Evolutionary conservation across 371 early-diverging fungal species (phyloP), one percentile per base, ranked within the genome.

Genomic region (Mucor mucedo): DNA sequence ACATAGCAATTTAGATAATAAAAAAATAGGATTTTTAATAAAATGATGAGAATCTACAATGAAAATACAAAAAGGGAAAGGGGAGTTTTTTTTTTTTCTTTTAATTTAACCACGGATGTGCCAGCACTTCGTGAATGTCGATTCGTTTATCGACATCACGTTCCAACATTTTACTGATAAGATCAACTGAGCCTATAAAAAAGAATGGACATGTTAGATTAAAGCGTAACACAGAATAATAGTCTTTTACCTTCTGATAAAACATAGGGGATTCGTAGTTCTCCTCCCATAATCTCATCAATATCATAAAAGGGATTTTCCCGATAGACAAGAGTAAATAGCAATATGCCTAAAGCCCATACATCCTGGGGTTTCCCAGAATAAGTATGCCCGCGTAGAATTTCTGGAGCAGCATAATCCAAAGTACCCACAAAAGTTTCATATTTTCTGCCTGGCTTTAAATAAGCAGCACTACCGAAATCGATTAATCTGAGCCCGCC

Each of bases 241-340:
- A 30, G 39, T 30, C 8, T 39, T 11, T 39, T 42, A 87, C 90
- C 88, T 75, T 84, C 78, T 1, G 87, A 86, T 39, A 89, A 65
- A 8, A 85, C 79, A 72, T 83, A 87, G 1, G 91, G 91, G 7
- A 87, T 75, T 53, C 87, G 78, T 32, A 91, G 60, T 64, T 88
- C 90, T 35, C 80, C 69, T n/a, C 78, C 80, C 60, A 91, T 70
- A 52, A 91, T 90, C 69, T 92, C 89, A 66, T 91, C 89, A 65
- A 90, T 83, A 50, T 86, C 86, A 63, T 88, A 91, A 67, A 93
- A 95, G 33, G 95, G 95, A 57, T 91, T 92, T 67, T 90, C 89
- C 48, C 89, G 84, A 63, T 85, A 91, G 29, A 91, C 79, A 63
- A 94, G 83, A 6, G 93, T 93, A 72, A 91, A 94, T 39, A 95